phyloP scores from a whole-genome alignment of 2,329 filamentous ascomycete genomes.

The Aspergillus felis region DNA sequence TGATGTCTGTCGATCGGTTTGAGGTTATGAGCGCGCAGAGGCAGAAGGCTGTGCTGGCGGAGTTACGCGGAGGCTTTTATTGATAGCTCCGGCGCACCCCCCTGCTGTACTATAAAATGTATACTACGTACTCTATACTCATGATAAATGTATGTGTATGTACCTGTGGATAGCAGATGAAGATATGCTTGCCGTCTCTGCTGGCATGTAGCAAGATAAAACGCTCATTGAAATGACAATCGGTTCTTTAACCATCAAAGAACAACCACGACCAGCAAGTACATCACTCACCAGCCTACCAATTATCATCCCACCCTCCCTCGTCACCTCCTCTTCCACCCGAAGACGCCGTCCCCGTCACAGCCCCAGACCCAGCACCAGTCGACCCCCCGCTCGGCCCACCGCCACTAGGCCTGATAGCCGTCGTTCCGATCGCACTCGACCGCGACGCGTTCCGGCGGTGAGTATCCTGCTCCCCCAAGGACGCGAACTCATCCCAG shows the following conservation, averaged over 20 bases:
- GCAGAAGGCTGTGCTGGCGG: conserved; percentile 53
- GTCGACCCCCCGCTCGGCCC: conserved; percentile 8
- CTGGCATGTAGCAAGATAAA: background rate
- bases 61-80: conserved; percentile 36
- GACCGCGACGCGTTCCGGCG: conserved; percentile 34
- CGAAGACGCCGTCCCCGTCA: conserved; percentile 19
- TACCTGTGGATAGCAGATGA: background rate
- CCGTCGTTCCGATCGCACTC: conserved; percentile 59
- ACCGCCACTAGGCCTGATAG: conserved; percentile 52
- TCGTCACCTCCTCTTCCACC: conserved; percentile 48
- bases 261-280: too few relatives aligned
- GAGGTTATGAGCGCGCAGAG: conserved; percentile 62
- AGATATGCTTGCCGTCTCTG: background rate
- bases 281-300: conserved; percentile 25
- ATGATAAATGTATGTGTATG: background rate
- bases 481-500: conserved; percentile 83
- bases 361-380: conserved; percentile 6
- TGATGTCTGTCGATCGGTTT: conserved; percentile 70
- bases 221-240: background rate
- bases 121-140: background rate
- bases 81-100: background rate
- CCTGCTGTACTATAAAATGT: conserved; percentile 4
- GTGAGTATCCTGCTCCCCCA: conserved; percentile 43
- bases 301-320: conserved; percentile 52
- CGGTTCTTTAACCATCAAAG: background rate